Evolutionary conservation across 1,284 basidiomycete species (phyloP), one percentile per base, ranked within the genome.

Genomic region (Schizophyllum amplum): DNA sequence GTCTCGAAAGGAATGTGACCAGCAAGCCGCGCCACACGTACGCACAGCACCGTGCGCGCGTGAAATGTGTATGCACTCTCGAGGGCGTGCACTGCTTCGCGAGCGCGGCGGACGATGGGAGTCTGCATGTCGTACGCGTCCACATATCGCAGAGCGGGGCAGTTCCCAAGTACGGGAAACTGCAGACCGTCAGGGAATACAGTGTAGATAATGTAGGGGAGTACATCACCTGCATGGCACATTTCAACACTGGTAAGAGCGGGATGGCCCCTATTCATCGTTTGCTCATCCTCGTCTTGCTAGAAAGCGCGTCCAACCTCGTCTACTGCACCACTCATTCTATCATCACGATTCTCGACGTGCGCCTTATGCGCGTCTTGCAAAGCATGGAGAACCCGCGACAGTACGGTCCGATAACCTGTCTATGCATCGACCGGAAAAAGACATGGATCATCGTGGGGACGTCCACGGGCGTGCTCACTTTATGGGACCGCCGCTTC

Each of bases 401-500:
- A 22, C 90, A 96, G 64, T 81, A 85, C 59, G 96, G 96, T 0
- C 84, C 93, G 0, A 90, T 98, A 55, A 90, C 92, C 0, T 84
- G 86, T 52, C 70, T 97, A 54, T 96, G 92, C 63, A 70, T 93
- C 33, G 92, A 95, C 66, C 81, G 83, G 24, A 89, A 88, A 63
- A 82, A 82, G 24, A 82, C 89, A 4, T 98, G 96, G 96, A 75
- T 94, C 33, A 76, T 96, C 5, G 84, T 91, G 25, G 95, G 93
- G 1, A 96, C 95, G 0, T 83, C 88, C 1, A 82, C 82, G 1
- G 96, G 96, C 4, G 81, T 87, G 7, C 73, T 98, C 5, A 85
- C 87, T 2, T 77, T 98, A 1, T 98, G 95, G 94, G 96, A 99
- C 72, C 81, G 94, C 54, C 85, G 96, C 1, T 98, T 98, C 63